These are phyloP conservation scores for Melanomma pulvis-pyrius DNA, from an alignment of 495 filamentous ascomycete species.

Conservation along the genomic window DNA sequence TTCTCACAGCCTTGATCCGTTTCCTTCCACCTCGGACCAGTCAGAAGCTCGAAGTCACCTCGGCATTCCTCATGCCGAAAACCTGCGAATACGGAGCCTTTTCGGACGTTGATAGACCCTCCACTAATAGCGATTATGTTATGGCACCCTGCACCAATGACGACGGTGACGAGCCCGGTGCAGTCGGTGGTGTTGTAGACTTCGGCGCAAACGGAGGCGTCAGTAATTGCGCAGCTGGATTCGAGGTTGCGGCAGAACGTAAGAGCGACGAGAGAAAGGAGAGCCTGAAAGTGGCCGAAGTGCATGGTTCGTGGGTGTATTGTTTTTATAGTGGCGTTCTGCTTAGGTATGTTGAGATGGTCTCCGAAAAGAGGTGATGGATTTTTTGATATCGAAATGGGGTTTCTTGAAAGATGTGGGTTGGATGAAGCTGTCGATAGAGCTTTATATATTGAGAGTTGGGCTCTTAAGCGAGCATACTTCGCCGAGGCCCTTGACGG, in stretches of 20 bases:
- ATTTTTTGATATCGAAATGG: not conserved
- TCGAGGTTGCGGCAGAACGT: too few relatives aligned
- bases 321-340: too few relatives aligned
- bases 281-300: too few relatives aligned
- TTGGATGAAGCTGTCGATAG: not conserved
- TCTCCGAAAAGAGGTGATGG: not conserved
- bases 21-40: not conserved
- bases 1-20: not conserved
- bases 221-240: not conserved
- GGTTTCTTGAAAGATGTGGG: not conserved
- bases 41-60: not conserved
- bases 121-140: not conserved
- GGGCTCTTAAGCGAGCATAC: not conserved
- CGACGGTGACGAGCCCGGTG: not conserved
- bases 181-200: conserved; percentile 1
- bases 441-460: not conserved
- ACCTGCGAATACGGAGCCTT: not conserved
- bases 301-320: too few relatives aligned
- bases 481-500: not conserved
- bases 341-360: not conserved
- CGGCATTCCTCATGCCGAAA: not conserved
- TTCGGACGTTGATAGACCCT: not conserved
- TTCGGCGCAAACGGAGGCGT: conserved; percentile 1
- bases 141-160: not conserved
- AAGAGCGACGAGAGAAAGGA: too few relatives aligned